A percentile compares a stretch with the other conserved stretches of the same genome.
Conservation (phyloP, 1,139 yeast species). For the Hemisphaericaspora lyxosophila region DNA sequence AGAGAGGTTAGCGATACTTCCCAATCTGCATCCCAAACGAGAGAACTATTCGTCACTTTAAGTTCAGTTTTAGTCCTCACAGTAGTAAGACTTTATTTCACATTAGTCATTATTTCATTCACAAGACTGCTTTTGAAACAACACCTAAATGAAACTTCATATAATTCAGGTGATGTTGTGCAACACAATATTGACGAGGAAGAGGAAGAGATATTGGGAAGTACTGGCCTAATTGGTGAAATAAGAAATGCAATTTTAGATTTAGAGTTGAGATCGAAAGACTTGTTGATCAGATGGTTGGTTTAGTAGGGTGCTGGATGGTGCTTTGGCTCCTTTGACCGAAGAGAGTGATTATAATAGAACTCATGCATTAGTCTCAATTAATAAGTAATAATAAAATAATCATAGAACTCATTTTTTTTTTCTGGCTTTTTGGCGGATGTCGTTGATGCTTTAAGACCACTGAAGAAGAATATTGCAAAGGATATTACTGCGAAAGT, state of each 20-base stretch:
- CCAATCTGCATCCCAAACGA: slow-evolving; percentile 66
- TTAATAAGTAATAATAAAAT: too few relatives aligned
- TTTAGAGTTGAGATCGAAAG: slow-evolving; percentile 34
- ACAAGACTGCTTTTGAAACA: slow-evolving; percentile 47
- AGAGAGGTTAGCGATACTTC: slow-evolving; percentile 21
- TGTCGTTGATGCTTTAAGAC: too few relatives aligned
- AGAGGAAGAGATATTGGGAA: slow-evolving; percentile 25
- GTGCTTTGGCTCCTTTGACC: too few relatives aligned
- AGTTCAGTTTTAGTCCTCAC: slow-evolving; percentile 54
- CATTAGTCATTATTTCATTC: slow-evolving; percentile 62
- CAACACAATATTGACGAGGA: slow-evolving; percentile 22
- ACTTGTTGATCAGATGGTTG: slow-evolving; percentile 25
- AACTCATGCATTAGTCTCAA: too few relatives aligned
- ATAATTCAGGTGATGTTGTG: slow-evolving; percentile 11
- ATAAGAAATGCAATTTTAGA: slow-evolving; percentile 25
- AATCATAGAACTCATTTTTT: too few relatives aligned
- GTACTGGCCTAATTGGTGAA: slow-evolving; percentile 22
- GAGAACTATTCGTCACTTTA: slow-evolving; percentile 71
- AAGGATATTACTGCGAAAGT: too few relatives aligned
- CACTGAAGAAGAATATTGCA: too few relatives aligned
- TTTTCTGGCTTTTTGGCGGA: too few relatives aligned
- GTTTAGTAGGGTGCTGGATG: slow-evolving; percentile 6
- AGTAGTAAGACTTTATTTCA: slow-evolving; percentile 63
- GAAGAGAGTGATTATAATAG: too few relatives aligned
- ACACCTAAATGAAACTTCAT: slow-evolving; percentile 22